A percentile compares a stretch with the other conserved stretches of the same genome.
These are phyloP conservation scores for Sorghum bicolor DNA, from an alignment of 176 grass and related monocot genomes.

Conservation along the genomic window DNA sequence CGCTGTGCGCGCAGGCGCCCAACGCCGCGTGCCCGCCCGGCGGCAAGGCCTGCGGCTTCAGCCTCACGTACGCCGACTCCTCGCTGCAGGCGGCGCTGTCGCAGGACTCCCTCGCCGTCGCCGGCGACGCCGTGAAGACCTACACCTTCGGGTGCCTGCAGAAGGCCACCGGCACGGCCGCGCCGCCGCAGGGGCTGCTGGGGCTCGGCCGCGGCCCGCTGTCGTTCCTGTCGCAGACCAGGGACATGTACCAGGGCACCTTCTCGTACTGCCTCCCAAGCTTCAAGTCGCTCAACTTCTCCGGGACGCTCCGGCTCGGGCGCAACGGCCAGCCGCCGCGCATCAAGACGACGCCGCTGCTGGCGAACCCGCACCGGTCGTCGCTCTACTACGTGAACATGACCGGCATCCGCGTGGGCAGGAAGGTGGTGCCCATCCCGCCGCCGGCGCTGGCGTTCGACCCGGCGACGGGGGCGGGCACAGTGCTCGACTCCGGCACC, in stretches of 20 bases:
- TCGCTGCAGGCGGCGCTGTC: constrained; percentile 51
- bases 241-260: constrained; percentile 49
- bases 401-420: constrained; percentile 70
- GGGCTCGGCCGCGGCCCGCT: constrained; percentile 76
- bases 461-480: constrained; percentile 68
- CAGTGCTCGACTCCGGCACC: constrained; percentile 77
- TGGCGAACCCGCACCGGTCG: constrained; percentile 62
- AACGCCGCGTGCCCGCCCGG: constrained; percentile 40
- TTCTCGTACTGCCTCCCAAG: constrained; percentile 95
- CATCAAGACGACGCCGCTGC: constrained; percentile 80
- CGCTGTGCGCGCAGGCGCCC: constrained; percentile 50
- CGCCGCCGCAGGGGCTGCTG: constrained; percentile 77
- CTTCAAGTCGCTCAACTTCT: constrained; percentile 84
- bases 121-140: constrained; percentile 44
- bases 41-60: constrained; percentile 58
- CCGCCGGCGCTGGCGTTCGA: constrained; percentile 41
- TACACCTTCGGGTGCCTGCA: constrained; percentile 89
- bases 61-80: constrained; percentile 62
- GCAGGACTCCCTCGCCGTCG: constrained; percentile 73
- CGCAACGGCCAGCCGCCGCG: constrained; percentile 56
- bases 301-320: constrained; percentile 80
- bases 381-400: constrained; percentile 98
- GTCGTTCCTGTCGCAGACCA: constrained; percentile 82
- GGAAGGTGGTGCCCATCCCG: constrained; percentile 58
- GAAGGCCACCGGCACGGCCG: constrained; percentile 61